A percentile compares a stretch with the other conserved stretches of the same genome.
phyloP scores from a whole-genome alignment of 805 yeast species.

The Alloascoidea hylecoeti region DNA sequence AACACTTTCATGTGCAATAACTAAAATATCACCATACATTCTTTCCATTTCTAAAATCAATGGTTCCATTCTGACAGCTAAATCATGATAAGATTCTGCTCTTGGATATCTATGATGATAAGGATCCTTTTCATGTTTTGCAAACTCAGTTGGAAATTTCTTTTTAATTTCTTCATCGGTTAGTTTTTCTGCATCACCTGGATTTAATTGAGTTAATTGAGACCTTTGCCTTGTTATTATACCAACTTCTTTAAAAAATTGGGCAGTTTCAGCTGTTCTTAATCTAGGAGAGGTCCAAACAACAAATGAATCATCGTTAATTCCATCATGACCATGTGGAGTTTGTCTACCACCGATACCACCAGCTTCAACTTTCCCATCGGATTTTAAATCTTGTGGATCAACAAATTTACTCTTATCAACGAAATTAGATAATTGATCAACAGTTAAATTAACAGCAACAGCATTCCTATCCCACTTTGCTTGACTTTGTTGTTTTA shows the following conservation, averaged over 20 bases:
- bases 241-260: constrained; percentile 46
- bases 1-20: constrained; percentile 89
- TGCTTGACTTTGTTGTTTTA: not conserved
- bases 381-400: no score
- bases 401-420: not conserved
- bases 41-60: constrained; percentile 88
- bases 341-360: not conserved
- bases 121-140: constrained; percentile 57
- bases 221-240: constrained; percentile 61
- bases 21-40: constrained; percentile 75
- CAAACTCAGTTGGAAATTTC: constrained; percentile 57
- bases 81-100: constrained; percentile 91
- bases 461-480: not conserved
- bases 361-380: no score
- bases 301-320: constrained; percentile 26
- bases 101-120: constrained; percentile 88
- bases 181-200: constrained; percentile 74
- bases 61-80: constrained; percentile 91
- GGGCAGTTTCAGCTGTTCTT: constrained; percentile 72
- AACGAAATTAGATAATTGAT: not conserved
- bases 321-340: not conserved
- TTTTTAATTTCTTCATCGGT: constrained; percentile 41
- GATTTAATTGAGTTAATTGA: constrained; percentile 77
- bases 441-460: not conserved
- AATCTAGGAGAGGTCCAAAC: constrained; percentile 95